Evolutionary conservation across 371 early-diverging fungal species (phyloP), one percentile per base, ranked within the genome.

Genomic region (Mucor circinelloides): DNA sequence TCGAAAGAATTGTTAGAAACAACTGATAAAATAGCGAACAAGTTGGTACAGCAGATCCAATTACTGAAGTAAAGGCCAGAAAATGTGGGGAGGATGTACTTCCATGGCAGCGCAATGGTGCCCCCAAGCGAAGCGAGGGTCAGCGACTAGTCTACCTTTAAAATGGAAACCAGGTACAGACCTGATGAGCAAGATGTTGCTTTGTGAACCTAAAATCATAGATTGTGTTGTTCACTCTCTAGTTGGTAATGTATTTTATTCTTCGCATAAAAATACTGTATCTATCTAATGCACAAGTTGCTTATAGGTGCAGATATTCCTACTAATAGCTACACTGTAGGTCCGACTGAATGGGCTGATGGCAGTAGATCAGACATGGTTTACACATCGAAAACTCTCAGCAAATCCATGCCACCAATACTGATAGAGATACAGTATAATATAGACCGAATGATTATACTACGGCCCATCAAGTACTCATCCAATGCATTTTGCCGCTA

Each of bases 181-280:
- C n/a, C n/a, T n/a, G n/a, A 48, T 63, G 59, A 58, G 59, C 31
- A 68, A 68, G 62, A 25, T 63, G 63, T 10, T 36, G 36, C 10
- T 63, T 17, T 58, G 48, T 32, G 50, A 68, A 27, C 58, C 63
- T 48, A 63, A 68, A 36, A 63, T 63, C 12, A 63, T 68, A 58
- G 23, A 63, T 61, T 28, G 57, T 40, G 38, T 63, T 58, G 63
- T 68, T 60, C 58, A 50, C 58, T 62, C 62, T 67, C 31, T 67
- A 56, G 23, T 61, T 68, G 62, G 63, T 62, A 68, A 30, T 63
- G 32, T 58, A 58, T 68, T 48, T 58, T 61, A 62, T 62, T 32
- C 32, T 55, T 55, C 19, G 62, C 54, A 30, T 60, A 54, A 44
- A 60, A 25, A 67, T 60, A 28, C 21, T n/a, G n/a, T n/a, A n/a